Evolutionary conservation across 2,329 filamentous ascomycete species (phyloP), one percentile per base, ranked within the genome.

Genomic region (Verticillium zaregamsianum): DNA sequence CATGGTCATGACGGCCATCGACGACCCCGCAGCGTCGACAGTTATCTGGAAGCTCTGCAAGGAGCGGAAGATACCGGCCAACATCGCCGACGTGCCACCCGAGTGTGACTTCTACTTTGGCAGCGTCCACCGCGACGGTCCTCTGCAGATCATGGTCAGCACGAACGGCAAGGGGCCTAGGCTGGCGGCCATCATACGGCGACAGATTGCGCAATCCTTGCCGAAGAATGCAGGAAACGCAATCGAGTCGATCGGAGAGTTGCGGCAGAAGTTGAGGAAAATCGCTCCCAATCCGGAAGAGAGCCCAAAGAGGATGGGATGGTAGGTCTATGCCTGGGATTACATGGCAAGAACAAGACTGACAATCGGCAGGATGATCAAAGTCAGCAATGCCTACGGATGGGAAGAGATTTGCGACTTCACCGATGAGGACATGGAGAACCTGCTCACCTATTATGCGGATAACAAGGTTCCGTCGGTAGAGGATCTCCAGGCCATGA

Each of bases 101-200:
- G 95, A 99, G 75, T 99, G 95, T 76, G 95, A 99, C 72, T 99
- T 99, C 73, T 99, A 97, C 82, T 99, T 99, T 78, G 95, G 95
- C 65, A 95, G 91, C 73, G 89, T 97, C 45, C 92, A 99, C 77
- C 89, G 95, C 58, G 95, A 99, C 74, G 95, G 95, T 0, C 95
- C 95, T 6, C 77, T 99, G 64, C 95, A 99, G 80, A 90, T 99
- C 70, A 99, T 99, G 95, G 94, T 99, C 68, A 96, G 91, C 79
- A 99, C 95, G 39, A 99, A 98, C 74, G 95, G 95, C 59, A 97
- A 97, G 73, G 95, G 95, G 0, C 95, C 95, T 0, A 89, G 94
- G 72, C 79, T 99, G 66, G 95, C 95, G 11, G 94, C 92, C 67
- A 88, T 93, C 57, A 90, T 99, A 58, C 82, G 94, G 60, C 85